These are phyloP conservation scores for Catunica adiposa DNA, from an alignment of 2,329 filamentous ascomycete genomes.

Conservation along the genomic window DNA sequence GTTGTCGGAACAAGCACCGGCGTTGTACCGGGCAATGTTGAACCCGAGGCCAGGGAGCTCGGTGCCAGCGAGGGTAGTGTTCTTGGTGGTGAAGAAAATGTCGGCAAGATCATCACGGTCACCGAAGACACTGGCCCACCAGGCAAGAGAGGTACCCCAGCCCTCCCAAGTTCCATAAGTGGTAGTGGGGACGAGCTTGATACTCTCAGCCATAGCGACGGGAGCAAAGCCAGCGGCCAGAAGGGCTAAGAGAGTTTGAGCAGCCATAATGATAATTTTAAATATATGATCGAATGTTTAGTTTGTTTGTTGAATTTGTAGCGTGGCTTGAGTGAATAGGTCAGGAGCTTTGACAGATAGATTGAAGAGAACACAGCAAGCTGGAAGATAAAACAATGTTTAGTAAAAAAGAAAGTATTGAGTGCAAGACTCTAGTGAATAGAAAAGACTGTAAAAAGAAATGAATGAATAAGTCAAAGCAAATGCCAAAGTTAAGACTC, in stretches of 20 bases:
- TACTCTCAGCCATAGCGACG: constrained; percentile 1
- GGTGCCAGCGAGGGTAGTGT: constrained; percentile 19
- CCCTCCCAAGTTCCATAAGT: constrained; percentile 28
- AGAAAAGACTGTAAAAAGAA: constrained; percentile 7
- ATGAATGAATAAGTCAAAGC: neutral
- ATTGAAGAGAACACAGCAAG: neutral
- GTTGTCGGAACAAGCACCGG: constrained; percentile 25
- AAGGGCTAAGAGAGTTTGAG: constrained; percentile 8
- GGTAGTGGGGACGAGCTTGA: constrained; percentile 10
- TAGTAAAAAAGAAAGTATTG: neutral
- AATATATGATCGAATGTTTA: neutral
- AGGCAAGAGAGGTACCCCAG: constrained; percentile 28
- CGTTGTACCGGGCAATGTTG: constrained; percentile 29
- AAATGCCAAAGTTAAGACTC: constrained; percentile 2
- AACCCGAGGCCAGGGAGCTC: constrained; percentile 25
- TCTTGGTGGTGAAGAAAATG: constrained; percentile 25
- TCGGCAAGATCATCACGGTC: constrained; percentile 25
- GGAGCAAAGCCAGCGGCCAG: constrained; percentile 8
- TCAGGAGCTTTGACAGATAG: neutral
- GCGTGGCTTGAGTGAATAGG: neutral
- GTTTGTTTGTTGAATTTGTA: neutral
- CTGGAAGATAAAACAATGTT: neutral
- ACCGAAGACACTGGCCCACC: constrained; percentile 28
- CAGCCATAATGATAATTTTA: constrained; percentile 6
- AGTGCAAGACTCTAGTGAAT: constrained; percentile 1